Conservation (phyloP, 2,329 filamentous ascomycete genomes). For the Penicillium sp. region DNA sequence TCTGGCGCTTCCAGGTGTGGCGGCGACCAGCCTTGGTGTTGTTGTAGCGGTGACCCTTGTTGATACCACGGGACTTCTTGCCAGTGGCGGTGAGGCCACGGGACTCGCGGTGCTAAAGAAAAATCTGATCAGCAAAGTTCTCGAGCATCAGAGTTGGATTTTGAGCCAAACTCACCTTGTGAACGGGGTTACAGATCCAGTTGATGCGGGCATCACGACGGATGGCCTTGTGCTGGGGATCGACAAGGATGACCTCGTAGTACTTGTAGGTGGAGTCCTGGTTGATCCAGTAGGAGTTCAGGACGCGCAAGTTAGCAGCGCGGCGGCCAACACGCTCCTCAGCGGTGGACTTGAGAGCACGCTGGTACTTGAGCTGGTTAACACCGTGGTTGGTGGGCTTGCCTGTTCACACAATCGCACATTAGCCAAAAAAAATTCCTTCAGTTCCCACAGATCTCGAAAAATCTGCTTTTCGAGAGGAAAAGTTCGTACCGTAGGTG, state of each 20-base stretch:
- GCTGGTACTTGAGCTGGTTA: slow-evolving; percentile 99
- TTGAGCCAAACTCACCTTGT: slow-evolving; percentile 63
- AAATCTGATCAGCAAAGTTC: slow-evolving; percentile 23
- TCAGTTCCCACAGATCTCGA: neutral
- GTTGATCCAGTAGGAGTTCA: slow-evolving; percentile 99
- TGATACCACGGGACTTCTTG: slow-evolving; percentile 99
- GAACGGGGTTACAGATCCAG: slow-evolving; percentile 99
- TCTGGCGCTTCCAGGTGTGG: slow-evolving; percentile 99
- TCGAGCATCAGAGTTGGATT: neutral
- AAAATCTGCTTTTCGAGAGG: neutral
- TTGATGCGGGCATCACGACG: slow-evolving; percentile 98
- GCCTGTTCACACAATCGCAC: slow-evolving; percentile 58
- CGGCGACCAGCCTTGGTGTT: slow-evolving; percentile 95
- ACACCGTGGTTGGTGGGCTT: slow-evolving; percentile 99
- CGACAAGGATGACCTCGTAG: slow-evolving; percentile 99
- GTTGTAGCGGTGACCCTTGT: slow-evolving; percentile 99
- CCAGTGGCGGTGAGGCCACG: slow-evolving; percentile 96
- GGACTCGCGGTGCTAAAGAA: slow-evolving; percentile 79
- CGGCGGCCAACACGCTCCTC: slow-evolving; percentile 99
- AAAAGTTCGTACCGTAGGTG: slow-evolving; percentile 76
- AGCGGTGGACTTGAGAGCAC: slow-evolving; percentile 93
- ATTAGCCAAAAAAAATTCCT: slow-evolving; percentile 27
- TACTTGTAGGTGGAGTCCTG: slow-evolving; percentile 99
- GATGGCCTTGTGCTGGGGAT: slow-evolving; percentile 99
- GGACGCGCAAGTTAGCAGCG: slow-evolving; percentile 97